Evolutionary conservation across 2,329 filamentous ascomycete genomes (phyloP).

Genomic region (Aureobasidium sp.): DNA sequence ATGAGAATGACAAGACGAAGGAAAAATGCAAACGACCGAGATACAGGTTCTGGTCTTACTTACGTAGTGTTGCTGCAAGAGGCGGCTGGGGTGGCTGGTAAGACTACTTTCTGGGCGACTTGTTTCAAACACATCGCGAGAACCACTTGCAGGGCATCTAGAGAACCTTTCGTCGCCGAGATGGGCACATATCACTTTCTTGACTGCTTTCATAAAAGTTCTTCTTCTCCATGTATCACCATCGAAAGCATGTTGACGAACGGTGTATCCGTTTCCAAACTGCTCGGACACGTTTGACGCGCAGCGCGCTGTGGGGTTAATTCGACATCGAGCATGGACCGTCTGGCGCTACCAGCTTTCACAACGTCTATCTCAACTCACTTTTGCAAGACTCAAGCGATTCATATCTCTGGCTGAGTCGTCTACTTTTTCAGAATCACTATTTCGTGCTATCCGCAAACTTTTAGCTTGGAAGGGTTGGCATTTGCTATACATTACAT

Average conservation of each 20-base stretch:
- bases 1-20: not conserved
- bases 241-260: not conserved
- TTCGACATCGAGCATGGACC: not conserved
- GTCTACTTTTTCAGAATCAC: not conserved
- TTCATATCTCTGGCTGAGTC: not conserved
- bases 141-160: not conserved
- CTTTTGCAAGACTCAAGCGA: not conserved
- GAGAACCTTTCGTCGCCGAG: not conserved
- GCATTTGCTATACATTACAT: not conserved
- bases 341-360: not conserved
- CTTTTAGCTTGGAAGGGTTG: not conserved
- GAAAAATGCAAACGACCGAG: constrained; percentile 8
- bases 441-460: not conserved
- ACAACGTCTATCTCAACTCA: not conserved
- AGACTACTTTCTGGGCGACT: not conserved
- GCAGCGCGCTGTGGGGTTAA: not conserved
- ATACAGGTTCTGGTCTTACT: constrained; percentile 12
- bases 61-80: constrained; percentile 15
- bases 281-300: not conserved
- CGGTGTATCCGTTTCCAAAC: not conserved
- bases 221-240: not conserved
- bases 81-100: constrained; percentile 13
- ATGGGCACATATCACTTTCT: not conserved
- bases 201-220: not conserved
- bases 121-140: not conserved